Conservation (phyloP, 1,139 yeast genomes). For the Debaryomyces udenii region DNA sequence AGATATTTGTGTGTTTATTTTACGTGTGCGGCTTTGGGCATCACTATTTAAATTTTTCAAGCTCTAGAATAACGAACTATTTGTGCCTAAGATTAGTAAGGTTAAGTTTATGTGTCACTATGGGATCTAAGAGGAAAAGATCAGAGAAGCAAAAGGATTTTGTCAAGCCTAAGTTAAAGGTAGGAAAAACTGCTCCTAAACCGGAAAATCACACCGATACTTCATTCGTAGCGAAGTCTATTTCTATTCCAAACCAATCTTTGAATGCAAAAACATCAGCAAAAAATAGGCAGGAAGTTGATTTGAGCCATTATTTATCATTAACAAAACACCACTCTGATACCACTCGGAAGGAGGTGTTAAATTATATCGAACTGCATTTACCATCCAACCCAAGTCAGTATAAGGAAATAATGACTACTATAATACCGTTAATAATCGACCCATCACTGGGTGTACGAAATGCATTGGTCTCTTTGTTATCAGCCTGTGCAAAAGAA, state of each 20-base stretch:
- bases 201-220: slow-evolving; percentile 83
- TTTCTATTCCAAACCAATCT: slow-evolving; percentile 63
- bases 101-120: slow-evolving; percentile 16
- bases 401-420: slow-evolving; percentile 59
- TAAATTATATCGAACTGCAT: slow-evolving; percentile 50
- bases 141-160: slow-evolving; percentile 75
- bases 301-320: slow-evolving; percentile 60
- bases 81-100: not conserved
- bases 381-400: slow-evolving; percentile 54
- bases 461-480: slow-evolving; percentile 54
- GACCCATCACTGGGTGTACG: slow-evolving; percentile 72
- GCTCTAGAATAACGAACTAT: not conserved
- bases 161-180: slow-evolving; percentile 78
- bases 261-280: slow-evolving; percentile 27
- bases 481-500: slow-evolving; percentile 50
- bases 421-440: slow-evolving; percentile 59
- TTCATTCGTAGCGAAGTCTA: slow-evolving; percentile 75
- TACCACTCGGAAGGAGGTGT: slow-evolving; percentile 73
- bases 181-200: slow-evolving; percentile 78
- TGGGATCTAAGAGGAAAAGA: slow-evolving; percentile 64
- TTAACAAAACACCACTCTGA: slow-evolving; percentile 79
- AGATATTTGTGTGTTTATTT: slow-evolving; percentile 5
- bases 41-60: slow-evolving; percentile 7
- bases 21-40: slow-evolving; percentile 9
- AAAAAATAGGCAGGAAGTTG: slow-evolving; percentile 38